Conservation (phyloP, 306 rosid genomes). For the Prosopis cineraria region DNA sequence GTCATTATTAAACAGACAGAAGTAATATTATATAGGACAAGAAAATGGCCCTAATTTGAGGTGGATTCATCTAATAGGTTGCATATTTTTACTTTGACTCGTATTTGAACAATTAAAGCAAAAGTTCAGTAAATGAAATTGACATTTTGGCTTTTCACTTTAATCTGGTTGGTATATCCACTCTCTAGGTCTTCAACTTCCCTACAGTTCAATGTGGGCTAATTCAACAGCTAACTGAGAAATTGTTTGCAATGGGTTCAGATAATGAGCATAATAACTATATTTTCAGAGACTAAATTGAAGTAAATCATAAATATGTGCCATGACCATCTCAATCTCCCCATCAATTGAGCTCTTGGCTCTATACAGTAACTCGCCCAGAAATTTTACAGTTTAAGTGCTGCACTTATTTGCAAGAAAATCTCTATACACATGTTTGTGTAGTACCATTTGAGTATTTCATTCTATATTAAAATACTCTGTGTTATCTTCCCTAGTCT, state of each 20-base stretch:
- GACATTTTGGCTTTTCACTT: neutral
- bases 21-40: neutral
- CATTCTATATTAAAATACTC: neutral
- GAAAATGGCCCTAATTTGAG: neutral
- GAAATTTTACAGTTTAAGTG: neutral
- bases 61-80: neutral
- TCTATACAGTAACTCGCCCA: neutral
- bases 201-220: conserved; percentile 26
- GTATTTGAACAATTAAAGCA: neutral
- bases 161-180: neutral
- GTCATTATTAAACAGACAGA: neutral
- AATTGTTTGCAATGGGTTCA: neutral
- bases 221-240: conserved; percentile 3
- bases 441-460: neutral
- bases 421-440: neutral
- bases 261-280: neutral
- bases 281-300: conserved; percentile 2
- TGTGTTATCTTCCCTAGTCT: neutral
- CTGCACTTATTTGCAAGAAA: neutral
- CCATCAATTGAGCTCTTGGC: neutral
- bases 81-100: neutral
- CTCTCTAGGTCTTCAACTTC: neutral
- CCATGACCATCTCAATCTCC: conserved; percentile 10
- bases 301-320: conserved; percentile 1
- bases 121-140: neutral